Conservation (phyloP, 441 rosid species). For the Gossypium schwendimanii region DNA sequence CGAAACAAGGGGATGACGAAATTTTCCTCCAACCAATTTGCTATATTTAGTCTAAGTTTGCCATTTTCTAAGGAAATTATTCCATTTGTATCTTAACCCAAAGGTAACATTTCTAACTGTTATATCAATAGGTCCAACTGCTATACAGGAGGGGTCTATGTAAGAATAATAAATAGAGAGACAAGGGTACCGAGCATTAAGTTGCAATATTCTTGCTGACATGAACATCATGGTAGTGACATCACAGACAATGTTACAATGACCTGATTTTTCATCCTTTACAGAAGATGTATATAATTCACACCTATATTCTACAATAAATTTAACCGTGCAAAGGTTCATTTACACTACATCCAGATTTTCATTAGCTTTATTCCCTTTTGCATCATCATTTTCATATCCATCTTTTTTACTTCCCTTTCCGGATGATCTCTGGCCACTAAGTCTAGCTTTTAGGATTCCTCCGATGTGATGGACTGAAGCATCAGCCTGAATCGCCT, state of each 20-base stretch:
- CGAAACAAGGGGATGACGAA: slow-evolving; percentile 19
- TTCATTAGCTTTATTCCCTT: neutral
- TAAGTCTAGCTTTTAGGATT: slow-evolving; percentile 17
- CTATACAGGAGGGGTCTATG: neutral
- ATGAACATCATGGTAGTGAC: neutral
- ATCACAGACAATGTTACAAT: neutral
- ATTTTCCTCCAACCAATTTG: slow-evolving; percentile 12
- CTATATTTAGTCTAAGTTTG: slow-evolving; percentile 14
- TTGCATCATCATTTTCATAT: slow-evolving; percentile 14
- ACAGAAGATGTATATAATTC: neutral
- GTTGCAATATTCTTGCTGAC: neutral
- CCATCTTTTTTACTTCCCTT: slow-evolving; percentile 13
- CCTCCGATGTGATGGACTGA: slow-evolving; percentile 37
- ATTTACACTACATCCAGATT: slow-evolving; percentile 19
- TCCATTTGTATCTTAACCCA: neutral
- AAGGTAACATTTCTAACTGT: neutral
- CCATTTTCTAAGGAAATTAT: neutral
- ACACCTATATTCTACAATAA: neutral
- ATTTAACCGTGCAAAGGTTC: neutral
- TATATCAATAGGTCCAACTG: neutral
- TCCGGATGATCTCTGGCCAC: neutral
- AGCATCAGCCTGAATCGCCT: slow-evolving; percentile 47
- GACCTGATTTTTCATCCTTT: neutral
- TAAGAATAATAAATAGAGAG: neutral
- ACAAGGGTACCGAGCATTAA: neutral